These are phyloP conservation scores for Cichorium intybus DNA, from an alignment of 140 eudicot species.

Conservation along the genomic window DNA sequence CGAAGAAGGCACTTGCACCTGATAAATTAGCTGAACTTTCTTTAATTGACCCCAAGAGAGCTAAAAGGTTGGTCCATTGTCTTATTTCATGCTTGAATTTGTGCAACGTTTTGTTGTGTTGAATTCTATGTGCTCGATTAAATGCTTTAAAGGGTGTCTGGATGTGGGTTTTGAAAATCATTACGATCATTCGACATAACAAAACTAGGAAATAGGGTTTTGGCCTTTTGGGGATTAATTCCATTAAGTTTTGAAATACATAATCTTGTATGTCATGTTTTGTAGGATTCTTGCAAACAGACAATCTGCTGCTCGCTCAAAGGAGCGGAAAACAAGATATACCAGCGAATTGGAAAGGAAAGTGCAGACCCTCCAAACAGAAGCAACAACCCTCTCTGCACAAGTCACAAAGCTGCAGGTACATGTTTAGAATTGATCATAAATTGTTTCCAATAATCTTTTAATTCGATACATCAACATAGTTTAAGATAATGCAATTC, in stretches of 20 bases:
- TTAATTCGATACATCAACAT: not conserved
- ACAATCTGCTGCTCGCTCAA: conserved; percentile 94
- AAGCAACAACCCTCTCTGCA: conserved; percentile 92
- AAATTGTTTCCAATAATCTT: not conserved
- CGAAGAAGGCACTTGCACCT: conserved; percentile 65
- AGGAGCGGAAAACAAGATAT: conserved; percentile 74
- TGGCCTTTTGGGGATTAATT: not conserved
- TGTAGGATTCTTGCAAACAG: conserved; percentile 94
- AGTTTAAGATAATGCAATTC: not conserved
- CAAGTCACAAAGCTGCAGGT: conserved; percentile 88
- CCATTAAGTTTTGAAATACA: not conserved
- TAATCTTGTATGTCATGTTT: not conserved
- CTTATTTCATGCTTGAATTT: not conserved
- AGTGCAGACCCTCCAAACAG: conserved; percentile 89
- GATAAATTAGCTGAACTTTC: conserved; percentile 79
- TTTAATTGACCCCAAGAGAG: conserved; percentile 82
- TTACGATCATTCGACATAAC: not conserved
- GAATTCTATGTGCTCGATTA: not conserved
- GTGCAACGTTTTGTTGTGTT: not conserved
- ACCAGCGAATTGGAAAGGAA: conserved; percentile 85
- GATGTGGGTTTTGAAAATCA: not conserved
- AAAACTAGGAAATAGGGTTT: not conserved
- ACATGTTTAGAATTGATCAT: not conserved
- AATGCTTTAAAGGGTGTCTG: not conserved
- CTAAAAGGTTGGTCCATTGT: conserved; percentile 57